phyloP scores from a whole-genome alignment of 2,329 filamentous ascomycete genomes.

The Cladosporium sp. region DNA sequence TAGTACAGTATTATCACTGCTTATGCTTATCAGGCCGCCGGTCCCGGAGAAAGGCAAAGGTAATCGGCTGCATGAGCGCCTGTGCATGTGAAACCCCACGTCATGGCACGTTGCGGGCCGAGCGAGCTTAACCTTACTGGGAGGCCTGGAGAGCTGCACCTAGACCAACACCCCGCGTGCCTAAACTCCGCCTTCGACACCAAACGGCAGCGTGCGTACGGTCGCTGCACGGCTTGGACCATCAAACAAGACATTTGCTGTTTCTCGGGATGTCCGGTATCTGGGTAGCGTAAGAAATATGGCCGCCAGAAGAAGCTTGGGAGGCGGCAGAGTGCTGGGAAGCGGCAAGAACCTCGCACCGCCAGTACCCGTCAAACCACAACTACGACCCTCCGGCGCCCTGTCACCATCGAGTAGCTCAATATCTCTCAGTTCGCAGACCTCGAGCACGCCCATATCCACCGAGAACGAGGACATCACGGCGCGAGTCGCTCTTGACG shows the following conservation, averaged over 20 bases:
- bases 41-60: slow-evolving; percentile 1
- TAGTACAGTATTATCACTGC: background rate
- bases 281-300: slow-evolving; percentile 48
- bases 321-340: slow-evolving; percentile 87
- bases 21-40: slow-evolving; percentile 16
- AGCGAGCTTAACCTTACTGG: slow-evolving; percentile 8
- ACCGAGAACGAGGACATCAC: slow-evolving; percentile 75
- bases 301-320: slow-evolving; percentile 78
- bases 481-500: slow-evolving; percentile 74
- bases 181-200: background rate
- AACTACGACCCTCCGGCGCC: slow-evolving; percentile 45
- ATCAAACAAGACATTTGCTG: background rate
- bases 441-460: slow-evolving; percentile 69
- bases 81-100: slow-evolving; percentile 1
- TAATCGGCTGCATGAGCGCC: background rate
- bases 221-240: background rate
- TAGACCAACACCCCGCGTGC: background rate
- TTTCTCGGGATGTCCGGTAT: background rate
- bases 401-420: slow-evolving; percentile 70
- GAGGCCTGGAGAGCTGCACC: background rate
- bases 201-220: slow-evolving; percentile 1
- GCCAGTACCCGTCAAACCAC: slow-evolving; percentile 28
- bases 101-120: slow-evolving; percentile 10
- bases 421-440: slow-evolving; percentile 73
- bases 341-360: slow-evolving; percentile 78